A percentile compares a stretch with the other conserved stretches of the same genome.
Conservation (phyloP, 139 green algal species). For the Volvox africanus region DNA sequence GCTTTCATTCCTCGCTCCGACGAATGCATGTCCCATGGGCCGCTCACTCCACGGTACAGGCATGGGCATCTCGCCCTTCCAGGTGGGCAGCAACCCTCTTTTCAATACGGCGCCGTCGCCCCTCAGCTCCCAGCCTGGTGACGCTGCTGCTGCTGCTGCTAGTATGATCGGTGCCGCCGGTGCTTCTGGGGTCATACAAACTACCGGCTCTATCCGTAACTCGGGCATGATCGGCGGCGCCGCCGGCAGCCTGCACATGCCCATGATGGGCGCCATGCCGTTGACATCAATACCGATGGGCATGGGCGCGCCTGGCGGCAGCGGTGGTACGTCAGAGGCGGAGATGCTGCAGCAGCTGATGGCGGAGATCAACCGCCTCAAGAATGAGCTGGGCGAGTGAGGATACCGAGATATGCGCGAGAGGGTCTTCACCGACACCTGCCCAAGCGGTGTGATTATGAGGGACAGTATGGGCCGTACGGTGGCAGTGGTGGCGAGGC, state of each 20-base stretch:
- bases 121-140: conserved; percentile 47
- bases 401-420: not conserved
- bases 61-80: conserved; percentile 1
- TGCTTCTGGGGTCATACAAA: not conserved
- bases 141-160: not conserved
- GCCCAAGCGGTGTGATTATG: too few species aligned
- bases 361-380: conserved; percentile 64
- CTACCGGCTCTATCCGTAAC: not conserved
- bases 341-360: conserved; percentile 72
- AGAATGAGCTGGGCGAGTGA: conserved; percentile 58
- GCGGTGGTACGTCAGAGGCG: conserved; percentile 34
- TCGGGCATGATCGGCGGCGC: not conserved
- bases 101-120: conserved; percentile 50
- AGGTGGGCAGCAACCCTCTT: conserved; percentile 49
- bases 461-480: too few species aligned
- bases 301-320: not conserved
- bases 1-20: too few species aligned
- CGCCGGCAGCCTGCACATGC: not conserved
- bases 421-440: too few species aligned
- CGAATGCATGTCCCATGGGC: too few species aligned
- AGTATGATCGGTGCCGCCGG: not conserved
- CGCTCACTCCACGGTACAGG: not conserved
- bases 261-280: not conserved
- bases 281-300: not conserved
- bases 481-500: too few species aligned